These are phyloP conservation scores for Aspergillus glaucus DNA, from an alignment of 2,329 filamentous ascomycete genomes.

Conservation along the genomic window DNA sequence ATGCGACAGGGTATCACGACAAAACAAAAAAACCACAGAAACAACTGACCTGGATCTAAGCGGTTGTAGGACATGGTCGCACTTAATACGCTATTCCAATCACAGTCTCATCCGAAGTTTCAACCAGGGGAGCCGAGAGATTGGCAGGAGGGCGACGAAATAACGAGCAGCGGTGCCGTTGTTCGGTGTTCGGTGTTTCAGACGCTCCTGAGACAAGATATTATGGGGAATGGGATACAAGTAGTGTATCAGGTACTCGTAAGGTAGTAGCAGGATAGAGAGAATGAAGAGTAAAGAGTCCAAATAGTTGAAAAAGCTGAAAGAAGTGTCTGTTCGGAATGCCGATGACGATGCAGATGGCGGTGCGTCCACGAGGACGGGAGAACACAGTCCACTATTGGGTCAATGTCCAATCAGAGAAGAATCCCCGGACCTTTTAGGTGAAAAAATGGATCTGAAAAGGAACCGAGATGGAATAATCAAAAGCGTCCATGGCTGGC, in stretches of 20 bases:
- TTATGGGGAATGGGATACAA: not conserved
- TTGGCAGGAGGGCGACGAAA: slow-evolving; percentile 17
- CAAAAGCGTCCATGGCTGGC: not conserved
- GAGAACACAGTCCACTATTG: too few relatives aligned
- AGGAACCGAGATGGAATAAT: not conserved
- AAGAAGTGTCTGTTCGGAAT: too few relatives aligned
- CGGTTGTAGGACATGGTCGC: slow-evolving; percentile 60
- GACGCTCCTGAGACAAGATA: slow-evolving; percentile 1
- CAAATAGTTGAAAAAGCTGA: too few relatives aligned
- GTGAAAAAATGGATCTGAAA: not conserved
- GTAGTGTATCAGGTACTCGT: not conserved
- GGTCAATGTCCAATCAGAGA: not conserved
- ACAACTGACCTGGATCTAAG: slow-evolving; percentile 53
- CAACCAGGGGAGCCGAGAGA: slow-evolving; percentile 19
- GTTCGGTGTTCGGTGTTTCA: slow-evolving; percentile 1
- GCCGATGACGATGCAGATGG: too few relatives aligned
- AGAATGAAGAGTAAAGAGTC: not conserved
- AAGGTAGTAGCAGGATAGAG: not conserved
- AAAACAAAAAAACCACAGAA: slow-evolving; percentile 13
- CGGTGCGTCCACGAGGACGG: too few relatives aligned
- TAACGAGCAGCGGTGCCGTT: not conserved
- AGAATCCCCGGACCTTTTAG: too few relatives aligned
- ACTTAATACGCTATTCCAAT: slow-evolving; percentile 14
- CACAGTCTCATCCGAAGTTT: not conserved
- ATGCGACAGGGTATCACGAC: not conserved